phyloP scores from a whole-genome alignment of 495 filamentous ascomycete species.

The Collariella sp. region DNA sequence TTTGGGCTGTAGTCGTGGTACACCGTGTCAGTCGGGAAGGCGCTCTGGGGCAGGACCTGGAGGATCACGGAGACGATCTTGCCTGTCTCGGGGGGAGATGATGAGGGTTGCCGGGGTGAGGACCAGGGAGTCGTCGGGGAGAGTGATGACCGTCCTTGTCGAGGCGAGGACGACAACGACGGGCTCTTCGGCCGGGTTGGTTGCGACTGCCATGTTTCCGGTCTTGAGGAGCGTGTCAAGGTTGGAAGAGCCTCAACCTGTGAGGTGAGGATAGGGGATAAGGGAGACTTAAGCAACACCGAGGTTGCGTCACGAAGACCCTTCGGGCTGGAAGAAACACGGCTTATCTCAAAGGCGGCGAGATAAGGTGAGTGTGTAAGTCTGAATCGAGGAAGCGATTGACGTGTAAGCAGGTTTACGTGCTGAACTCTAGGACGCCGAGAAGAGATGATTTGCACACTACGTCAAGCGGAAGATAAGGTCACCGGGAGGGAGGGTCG shows the following conservation, averaged over 20 bases:
- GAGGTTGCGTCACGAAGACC: not conserved
- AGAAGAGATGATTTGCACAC: too few species aligned
- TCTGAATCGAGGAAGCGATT: too few species aligned
- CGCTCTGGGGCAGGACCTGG: constrained; percentile 57
- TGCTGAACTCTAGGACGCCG: too few species aligned
- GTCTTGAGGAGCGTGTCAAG: too few species aligned
- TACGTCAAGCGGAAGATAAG: too few species aligned
- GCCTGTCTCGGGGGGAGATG: constrained; percentile 66
- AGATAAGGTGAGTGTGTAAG: too few species aligned
- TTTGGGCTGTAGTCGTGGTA: constrained; percentile 84
- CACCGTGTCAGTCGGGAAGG: constrained; percentile 61
- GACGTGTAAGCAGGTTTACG: too few species aligned
- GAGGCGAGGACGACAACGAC: constrained; percentile 69
- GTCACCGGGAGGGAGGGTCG: too few species aligned
- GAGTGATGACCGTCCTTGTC: constrained; percentile 69
- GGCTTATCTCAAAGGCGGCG: not conserved
- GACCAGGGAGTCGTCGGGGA: constrained; percentile 46
- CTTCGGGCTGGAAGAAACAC: not conserved
- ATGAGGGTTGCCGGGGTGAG: constrained; percentile 63
- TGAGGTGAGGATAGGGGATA: not conserved
- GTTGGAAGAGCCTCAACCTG: not conserved
- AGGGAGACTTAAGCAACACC: not conserved
- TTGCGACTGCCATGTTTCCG: constrained; percentile 9
- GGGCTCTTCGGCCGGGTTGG: constrained; percentile 9
- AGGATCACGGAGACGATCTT: constrained; percentile 76